Evolutionary conservation across 805 yeast species (phyloP).

Genomic region (Metschnikowia chrysomelidarum): DNA sequence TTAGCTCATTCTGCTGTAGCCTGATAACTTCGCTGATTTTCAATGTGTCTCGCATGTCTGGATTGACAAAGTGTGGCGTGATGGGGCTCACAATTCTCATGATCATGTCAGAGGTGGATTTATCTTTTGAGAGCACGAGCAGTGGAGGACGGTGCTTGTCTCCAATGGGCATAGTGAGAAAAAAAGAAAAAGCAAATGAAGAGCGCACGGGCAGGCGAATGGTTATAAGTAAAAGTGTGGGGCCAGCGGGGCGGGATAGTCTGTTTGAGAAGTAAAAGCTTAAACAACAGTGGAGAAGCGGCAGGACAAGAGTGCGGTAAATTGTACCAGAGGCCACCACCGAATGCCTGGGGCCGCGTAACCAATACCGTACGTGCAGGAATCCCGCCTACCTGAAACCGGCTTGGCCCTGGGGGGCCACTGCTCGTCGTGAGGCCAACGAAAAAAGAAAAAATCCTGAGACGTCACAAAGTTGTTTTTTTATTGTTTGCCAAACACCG

Average conservation of each 20-base stretch:
- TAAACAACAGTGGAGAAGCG: not conserved
- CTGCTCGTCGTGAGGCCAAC: too few species aligned
- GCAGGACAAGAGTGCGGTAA: slow-evolving; percentile 1
- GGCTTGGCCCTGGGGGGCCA: too few species aligned
- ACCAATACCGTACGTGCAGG: slow-evolving; percentile 9
- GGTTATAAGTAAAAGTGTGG: too few species aligned
- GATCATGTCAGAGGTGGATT: slow-evolving; percentile 14
- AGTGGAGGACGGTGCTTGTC: slow-evolving; percentile 15
- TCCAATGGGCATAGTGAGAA: slow-evolving; percentile 9
- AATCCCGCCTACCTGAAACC: slow-evolving; percentile 9
- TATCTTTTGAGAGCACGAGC: slow-evolving; percentile 14
- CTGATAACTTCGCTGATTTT: slow-evolving; percentile 18
- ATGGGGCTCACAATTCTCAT: slow-evolving; percentile 18
- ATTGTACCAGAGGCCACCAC: too few species aligned
- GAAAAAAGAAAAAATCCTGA: too few species aligned
- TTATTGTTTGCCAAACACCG: too few species aligned
- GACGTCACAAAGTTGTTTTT: too few species aligned
- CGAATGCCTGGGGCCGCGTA: slow-evolving; percentile 2
- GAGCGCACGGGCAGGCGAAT: too few species aligned
- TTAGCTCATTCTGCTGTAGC: slow-evolving; percentile 18
- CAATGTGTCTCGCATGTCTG: slow-evolving; percentile 18
- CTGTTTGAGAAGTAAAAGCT: slow-evolving; percentile 2
- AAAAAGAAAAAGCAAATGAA: not conserved
- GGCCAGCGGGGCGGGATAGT: slow-evolving; percentile 2
- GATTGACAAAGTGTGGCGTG: slow-evolving; percentile 14